These are phyloP conservation scores for Thielaviopsis musarum DNA, from an alignment of 2,329 filamentous ascomycete species.

Conservation along the genomic window DNA sequence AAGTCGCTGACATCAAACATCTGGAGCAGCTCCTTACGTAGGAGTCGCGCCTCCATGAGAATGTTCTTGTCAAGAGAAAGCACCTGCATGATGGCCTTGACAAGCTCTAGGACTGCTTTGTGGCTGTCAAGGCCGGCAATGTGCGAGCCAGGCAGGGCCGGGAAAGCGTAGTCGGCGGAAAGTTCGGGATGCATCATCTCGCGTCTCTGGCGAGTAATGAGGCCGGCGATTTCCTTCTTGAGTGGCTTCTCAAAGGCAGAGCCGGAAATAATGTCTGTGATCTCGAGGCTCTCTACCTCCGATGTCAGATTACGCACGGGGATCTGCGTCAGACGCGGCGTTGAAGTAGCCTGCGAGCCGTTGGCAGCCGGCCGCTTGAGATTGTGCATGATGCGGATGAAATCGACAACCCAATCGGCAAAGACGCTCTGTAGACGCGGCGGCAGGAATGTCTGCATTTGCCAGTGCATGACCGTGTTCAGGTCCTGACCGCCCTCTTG, in stretches of 20 bases:
- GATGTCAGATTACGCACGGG: slow-evolving; percentile 41
- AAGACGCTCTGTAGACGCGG: slow-evolving; percentile 65
- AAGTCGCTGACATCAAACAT: slow-evolving; percentile 95
- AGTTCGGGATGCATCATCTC: slow-evolving; percentile 83
- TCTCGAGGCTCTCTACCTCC: slow-evolving; percentile 31
- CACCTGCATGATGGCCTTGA: slow-evolving; percentile 87
- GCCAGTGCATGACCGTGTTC: slow-evolving; percentile 96
- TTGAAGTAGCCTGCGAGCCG: slow-evolving; percentile 26
- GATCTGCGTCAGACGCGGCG: slow-evolving; percentile 39
- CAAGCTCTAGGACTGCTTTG: slow-evolving; percentile 51
- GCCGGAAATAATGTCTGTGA: slow-evolving; percentile 47
- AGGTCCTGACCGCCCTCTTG: slow-evolving; percentile 51
- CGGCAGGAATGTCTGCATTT: slow-evolving; percentile 81
- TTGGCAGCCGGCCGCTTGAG: slow-evolving; percentile 53
- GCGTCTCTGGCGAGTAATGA: slow-evolving; percentile 74
- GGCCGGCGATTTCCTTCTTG: slow-evolving; percentile 67
- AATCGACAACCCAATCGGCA: slow-evolving; percentile 84
- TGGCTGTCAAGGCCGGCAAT: slow-evolving; percentile 16
- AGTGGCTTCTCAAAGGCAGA: slow-evolving; percentile 75
- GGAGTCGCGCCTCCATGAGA: slow-evolving; percentile 66
- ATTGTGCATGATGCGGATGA: slow-evolving; percentile 83
- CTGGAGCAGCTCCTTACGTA: slow-evolving; percentile 75
- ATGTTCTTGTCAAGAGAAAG: slow-evolving; percentile 82
- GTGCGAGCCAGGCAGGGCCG: slow-evolving; percentile 58
- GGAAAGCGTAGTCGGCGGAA: slow-evolving; percentile 74